Percentiles rank a stretch among this genome's conserved stretches.
phyloP scores from a whole-genome alignment of 208 protist genomes.

The Crithidia brevicula region DNA sequence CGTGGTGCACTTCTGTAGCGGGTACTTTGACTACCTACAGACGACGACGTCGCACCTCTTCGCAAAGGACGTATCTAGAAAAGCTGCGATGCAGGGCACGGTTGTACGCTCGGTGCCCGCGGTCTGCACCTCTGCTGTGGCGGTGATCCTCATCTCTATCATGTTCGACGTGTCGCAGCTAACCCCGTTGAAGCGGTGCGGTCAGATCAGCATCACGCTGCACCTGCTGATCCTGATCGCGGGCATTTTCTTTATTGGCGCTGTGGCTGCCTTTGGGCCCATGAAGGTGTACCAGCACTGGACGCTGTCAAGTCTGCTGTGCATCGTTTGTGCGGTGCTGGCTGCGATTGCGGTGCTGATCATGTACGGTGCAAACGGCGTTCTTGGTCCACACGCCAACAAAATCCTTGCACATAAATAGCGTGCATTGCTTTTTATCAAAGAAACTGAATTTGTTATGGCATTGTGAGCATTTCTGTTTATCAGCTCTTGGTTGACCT shows the following conservation, averaged over 20 bases:
- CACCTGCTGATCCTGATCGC: slow-evolving; percentile 48
- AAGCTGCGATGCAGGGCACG: slow-evolving; percentile 39
- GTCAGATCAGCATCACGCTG: slow-evolving; percentile 43
- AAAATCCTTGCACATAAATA: slow-evolving; percentile 21
- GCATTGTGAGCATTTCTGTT: not conserved
- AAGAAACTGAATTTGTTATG: too few relatives aligned
- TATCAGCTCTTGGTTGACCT: too few relatives aligned
- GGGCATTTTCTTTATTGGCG: slow-evolving; percentile 37
- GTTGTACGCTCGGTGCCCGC: slow-evolving; percentile 42
- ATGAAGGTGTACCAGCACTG: slow-evolving; percentile 44
- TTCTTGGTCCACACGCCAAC: slow-evolving; percentile 24
- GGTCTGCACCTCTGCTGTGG: slow-evolving; percentile 37
- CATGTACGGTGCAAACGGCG: slow-evolving; percentile 34
- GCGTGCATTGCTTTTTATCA: not conserved
- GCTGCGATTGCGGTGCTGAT: slow-evolving; percentile 30
- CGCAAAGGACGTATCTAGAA: slow-evolving; percentile 39
- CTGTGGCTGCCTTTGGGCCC: slow-evolving; percentile 38
- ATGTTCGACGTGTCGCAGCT: slow-evolving; percentile 48
- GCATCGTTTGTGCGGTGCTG: slow-evolving; percentile 30
- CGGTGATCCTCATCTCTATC: slow-evolving; percentile 38
- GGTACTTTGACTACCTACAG: slow-evolving; percentile 72
- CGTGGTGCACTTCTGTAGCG: slow-evolving; percentile 49
- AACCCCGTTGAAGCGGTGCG: slow-evolving; percentile 34
- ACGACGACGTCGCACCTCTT: slow-evolving; percentile 65
- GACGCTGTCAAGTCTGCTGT: slow-evolving; percentile 40